phyloP scores from a whole-genome alignment of 2,329 filamentous ascomycete genomes.

The Sarocladium oryzae region DNA sequence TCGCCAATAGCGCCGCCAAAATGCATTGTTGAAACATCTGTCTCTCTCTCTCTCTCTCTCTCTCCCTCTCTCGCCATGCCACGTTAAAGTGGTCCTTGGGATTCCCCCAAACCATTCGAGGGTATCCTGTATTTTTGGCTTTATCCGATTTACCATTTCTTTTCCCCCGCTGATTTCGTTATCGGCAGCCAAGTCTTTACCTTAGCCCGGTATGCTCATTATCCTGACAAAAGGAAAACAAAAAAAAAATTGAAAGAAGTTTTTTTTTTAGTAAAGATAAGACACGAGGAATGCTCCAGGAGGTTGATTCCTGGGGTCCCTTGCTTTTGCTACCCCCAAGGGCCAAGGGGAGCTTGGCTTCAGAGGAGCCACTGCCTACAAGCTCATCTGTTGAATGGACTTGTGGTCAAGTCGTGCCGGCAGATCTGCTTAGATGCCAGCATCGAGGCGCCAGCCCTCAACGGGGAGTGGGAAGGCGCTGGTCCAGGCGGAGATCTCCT shows the following conservation, averaged over 20 bases:
- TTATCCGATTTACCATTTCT: neutral
- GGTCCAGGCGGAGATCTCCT: conserved; percentile 87
- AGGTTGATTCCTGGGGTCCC: conserved; percentile 5
- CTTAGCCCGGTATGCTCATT: conserved; percentile 6
- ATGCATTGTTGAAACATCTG: conserved; percentile 9
- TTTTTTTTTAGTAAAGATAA: conserved; percentile 2
- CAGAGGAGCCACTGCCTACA: neutral
- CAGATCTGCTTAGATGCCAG: conserved; percentile 41
- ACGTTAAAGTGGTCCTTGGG: conserved; percentile 7
- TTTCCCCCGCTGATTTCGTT: neutral
- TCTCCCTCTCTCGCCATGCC: neutral
- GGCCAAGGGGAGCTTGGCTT: neutral
- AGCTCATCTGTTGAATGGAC: neutral
- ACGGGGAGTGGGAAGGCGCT: conserved; percentile 88
- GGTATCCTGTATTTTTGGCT: neutral
- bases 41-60: neutral
- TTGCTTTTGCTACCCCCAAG: neutral
- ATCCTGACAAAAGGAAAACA: conserved; percentile 3
- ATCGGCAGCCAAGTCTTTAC: neutral
- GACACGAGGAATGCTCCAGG: neutral
- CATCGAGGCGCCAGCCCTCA: conserved; percentile 60
- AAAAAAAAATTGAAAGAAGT: neutral
- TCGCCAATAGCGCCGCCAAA: conserved; percentile 6
- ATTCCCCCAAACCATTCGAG: no score
- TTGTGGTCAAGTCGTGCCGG: neutral